Evolutionary conservation across 192 early-diverging fungal genomes (phyloP).

Genomic region (Coemansia sp.): DNA sequence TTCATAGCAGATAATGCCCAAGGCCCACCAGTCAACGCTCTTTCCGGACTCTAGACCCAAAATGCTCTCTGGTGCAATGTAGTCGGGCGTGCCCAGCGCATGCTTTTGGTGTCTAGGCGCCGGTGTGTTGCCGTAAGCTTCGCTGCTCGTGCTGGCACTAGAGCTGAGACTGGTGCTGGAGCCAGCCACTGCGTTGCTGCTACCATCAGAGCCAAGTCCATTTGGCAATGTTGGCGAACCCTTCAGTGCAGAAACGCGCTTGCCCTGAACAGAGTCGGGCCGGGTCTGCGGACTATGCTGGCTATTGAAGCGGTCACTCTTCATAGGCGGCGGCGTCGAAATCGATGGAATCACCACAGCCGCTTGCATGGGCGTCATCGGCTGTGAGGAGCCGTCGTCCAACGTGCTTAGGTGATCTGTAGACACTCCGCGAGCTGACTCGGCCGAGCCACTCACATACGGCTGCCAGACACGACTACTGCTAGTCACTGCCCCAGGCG

Average conservation of each 20-base stretch:
- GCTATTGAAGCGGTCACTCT: background rate
- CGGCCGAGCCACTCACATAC: background rate
- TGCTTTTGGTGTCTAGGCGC: conserved; percentile 31
- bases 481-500: background rate
- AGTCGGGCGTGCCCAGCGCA: conserved; percentile 83
- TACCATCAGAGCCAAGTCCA: background rate
- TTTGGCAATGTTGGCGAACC: background rate
- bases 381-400: background rate
- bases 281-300: background rate
- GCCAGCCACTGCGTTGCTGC: conserved; percentile 9
- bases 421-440: background rate
- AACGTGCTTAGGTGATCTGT: background rate
- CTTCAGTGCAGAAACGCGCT: conserved; percentile 58
- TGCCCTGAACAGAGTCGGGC: conserved; percentile 8
- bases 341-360: conserved; percentile 1
- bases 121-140: background rate
- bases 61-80: conserved; percentile 94
- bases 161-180: conserved; percentile 7
- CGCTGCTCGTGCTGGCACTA: conserved; percentile 15
- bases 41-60: conserved; percentile 74
- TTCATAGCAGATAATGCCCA: conserved; percentile 92
- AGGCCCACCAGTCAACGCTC: conserved; percentile 88
- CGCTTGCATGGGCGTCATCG: background rate
- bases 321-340: conserved; percentile 11
- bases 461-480: conserved; percentile 18